These are phyloP conservation scores for Wickerhamomyces rabaulensis DNA, from an alignment of 805 yeast species.

Conservation along the genomic window DNA sequence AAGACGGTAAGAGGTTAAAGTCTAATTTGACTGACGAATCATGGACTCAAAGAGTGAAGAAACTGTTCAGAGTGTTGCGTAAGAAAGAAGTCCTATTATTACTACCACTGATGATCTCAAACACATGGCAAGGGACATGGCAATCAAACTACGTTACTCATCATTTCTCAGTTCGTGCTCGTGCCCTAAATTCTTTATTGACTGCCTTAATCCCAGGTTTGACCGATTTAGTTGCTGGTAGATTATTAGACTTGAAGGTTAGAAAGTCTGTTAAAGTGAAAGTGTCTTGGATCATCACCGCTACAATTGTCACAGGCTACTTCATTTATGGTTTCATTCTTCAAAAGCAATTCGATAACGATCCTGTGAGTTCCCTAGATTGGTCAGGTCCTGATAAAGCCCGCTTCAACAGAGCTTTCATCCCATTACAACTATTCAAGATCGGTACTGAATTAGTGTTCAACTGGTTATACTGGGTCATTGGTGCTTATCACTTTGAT, in stretches of 20 bases:
- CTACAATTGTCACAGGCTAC: conserved; percentile 9
- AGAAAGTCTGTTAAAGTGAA: conserved; percentile 11
- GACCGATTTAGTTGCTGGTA: conserved; percentile 18
- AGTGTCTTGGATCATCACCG: conserved; percentile 16
- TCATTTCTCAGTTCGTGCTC: conserved; percentile 21
- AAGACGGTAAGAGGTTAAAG: conserved; percentile 21
- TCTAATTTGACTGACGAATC: conserved; percentile 8
- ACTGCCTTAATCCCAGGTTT: conserved; percentile 17
- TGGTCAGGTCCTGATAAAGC: conserved; percentile 14
- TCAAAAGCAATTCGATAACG: conserved; percentile 7
- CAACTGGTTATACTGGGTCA: conserved; percentile 25
- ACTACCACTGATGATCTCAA: conserved; percentile 17
- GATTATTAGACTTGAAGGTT: conserved; percentile 12
- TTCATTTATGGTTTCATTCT: conserved; percentile 19
- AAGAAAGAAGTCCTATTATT: conserved; percentile 17
- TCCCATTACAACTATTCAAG: conserved; percentile 22
- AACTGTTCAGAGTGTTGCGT: conserved; percentile 6
- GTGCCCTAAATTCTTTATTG: conserved; percentile 23
- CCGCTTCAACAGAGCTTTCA: conserved; percentile 13
- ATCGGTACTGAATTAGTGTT: conserved; percentile 19
- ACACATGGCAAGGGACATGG: conserved; percentile 23
- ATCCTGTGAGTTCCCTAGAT: conserved; percentile 14
- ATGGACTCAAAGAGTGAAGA: conserved; percentile 2
- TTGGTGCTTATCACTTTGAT: conserved; percentile 18
- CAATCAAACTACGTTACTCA: conserved; percentile 20